Evolutionary conservation across 2,329 filamentous ascomycete species (phyloP).

Genomic region (Mycosphaerelloides madeirae): DNA sequence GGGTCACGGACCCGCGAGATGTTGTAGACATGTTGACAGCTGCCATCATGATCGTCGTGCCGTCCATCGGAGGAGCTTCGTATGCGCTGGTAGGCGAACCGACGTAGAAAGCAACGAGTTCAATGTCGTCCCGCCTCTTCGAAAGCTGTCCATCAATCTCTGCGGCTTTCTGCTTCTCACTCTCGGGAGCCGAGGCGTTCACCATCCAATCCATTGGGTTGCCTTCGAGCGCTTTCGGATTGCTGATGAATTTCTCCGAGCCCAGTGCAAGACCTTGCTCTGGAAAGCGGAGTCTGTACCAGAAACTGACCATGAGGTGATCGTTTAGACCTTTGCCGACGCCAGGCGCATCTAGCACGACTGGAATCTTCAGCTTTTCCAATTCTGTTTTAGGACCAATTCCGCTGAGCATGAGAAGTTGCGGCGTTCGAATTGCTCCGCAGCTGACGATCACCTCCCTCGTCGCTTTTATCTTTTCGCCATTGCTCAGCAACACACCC

Average conservation of each 20-base stretch:
- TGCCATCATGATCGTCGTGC: constrained; percentile 1
- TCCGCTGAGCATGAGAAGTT: constrained; percentile 51
- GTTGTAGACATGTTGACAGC: background rate
- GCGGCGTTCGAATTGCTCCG: constrained; percentile 49
- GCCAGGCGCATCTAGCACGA: constrained; percentile 44
- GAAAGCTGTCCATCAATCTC: background rate
- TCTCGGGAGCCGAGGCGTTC: background rate
- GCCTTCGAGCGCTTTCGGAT: constrained; percentile 4
- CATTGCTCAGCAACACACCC: constrained; percentile 38
- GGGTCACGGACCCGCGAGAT: constrained; percentile 1
- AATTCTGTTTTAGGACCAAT: constrained; percentile 44
- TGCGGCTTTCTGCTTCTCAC: background rate
- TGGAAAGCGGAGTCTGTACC: constrained; percentile 19
- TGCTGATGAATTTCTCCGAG: constrained; percentile 4
- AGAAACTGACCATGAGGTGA: constrained; percentile 2
- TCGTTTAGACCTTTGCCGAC: constrained; percentile 44
- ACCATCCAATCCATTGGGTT: constrained; percentile 8
- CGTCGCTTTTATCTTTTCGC: constrained; percentile 15
- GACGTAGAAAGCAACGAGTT: constrained; percentile 2
- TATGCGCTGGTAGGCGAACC: background rate
- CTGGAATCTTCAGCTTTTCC: constrained; percentile 39
- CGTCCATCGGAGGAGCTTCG: constrained; percentile 3
- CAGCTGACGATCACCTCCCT: constrained; percentile 33
- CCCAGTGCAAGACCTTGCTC: constrained; percentile 13
- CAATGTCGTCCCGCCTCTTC: constrained; percentile 4